A percentile compares a stretch with the other conserved stretches of the same genome.
These are phyloP conservation scores for Fusarium palustre DNA, from an alignment of 2,329 filamentous ascomycete species.

Conservation along the genomic window DNA sequence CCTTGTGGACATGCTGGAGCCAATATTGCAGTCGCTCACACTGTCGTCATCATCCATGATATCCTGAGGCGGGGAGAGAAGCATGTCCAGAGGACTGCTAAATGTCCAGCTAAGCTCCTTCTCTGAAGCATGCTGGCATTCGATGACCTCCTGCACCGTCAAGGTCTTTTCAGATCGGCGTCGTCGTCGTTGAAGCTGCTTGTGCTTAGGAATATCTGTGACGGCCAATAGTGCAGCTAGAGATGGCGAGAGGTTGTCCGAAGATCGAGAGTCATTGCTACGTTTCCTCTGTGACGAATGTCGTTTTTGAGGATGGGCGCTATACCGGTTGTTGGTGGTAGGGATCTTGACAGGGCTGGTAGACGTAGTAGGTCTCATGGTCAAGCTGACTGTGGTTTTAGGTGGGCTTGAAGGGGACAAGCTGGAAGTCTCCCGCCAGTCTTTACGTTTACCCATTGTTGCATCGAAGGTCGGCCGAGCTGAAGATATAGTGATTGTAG, in stretches of 20 bases:
- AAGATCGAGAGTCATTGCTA: constrained; percentile 60
- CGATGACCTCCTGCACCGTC: constrained; percentile 68
- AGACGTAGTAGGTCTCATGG: constrained; percentile 50
- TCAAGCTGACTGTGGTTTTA: constrained; percentile 46
- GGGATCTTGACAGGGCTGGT: constrained; percentile 69
- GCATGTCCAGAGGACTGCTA: constrained; percentile 67
- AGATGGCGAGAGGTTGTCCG: constrained; percentile 68
- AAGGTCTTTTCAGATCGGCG: constrained; percentile 50
- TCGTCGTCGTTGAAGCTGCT: constrained; percentile 52
- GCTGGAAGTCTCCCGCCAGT: constrained; percentile 46
- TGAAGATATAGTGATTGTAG: constrained; percentile 44
- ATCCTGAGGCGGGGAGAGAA: constrained; percentile 71
- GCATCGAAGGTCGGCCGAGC: constrained; percentile 44
- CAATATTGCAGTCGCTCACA: constrained; percentile 64
- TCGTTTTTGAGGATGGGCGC: constrained; percentile 53
- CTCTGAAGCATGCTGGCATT: constrained; percentile 65
- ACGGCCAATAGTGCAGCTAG: constrained; percentile 71
- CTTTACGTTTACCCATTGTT: constrained; percentile 53
- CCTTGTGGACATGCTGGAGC: constrained; percentile 65
- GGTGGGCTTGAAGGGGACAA: constrained; percentile 48
- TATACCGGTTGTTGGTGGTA: constrained; percentile 54
- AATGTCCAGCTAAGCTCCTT: constrained; percentile 69
- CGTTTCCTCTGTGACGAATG: constrained; percentile 53
- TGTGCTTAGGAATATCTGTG: constrained; percentile 68
- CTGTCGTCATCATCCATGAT: constrained; percentile 62